Conservation (phyloP, 2,329 filamentous ascomycete species). For the Teratosphaeria epicoccoides region DNA sequence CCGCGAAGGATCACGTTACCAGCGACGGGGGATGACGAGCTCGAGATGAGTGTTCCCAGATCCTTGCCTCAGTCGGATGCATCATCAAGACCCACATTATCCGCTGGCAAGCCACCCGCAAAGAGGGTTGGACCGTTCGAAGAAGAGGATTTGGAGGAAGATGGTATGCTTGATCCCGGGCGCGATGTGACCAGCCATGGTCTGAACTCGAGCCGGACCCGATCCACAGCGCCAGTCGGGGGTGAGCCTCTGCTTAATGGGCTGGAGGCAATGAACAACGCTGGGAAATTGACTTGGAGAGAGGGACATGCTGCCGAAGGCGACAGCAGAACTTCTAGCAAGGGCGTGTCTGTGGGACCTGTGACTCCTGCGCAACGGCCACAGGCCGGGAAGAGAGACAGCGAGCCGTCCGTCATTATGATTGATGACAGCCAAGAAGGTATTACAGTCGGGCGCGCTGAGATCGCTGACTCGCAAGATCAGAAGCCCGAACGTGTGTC, state of each 20-base stretch:
- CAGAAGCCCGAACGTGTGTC: neutral
- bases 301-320: neutral
- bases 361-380: neutral
- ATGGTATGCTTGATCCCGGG: neutral
- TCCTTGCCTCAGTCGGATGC: neutral
- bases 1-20: neutral
- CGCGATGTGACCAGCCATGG: neutral
- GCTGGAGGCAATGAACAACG: neutral
- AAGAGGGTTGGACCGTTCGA: neutral
- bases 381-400: neutral
- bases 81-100: neutral
- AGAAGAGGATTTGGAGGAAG: neutral
- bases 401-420: neutral
- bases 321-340: neutral
- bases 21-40: neutral
- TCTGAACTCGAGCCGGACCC: neutral
- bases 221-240: neutral
- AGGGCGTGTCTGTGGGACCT: neutral
- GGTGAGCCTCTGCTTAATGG: neutral
- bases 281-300: neutral
- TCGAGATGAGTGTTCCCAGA: neutral
- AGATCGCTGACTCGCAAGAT: slow-evolving; percentile 4
- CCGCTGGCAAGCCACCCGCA: neutral
- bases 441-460: neutral
- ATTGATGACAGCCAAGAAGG: neutral